A percentile compares a stretch with the other conserved stretches of the same genome.
Evolutionary conservation across 768 basidiomycete species (phyloP).

Genomic region (Fibroporia radiculosa): DNA sequence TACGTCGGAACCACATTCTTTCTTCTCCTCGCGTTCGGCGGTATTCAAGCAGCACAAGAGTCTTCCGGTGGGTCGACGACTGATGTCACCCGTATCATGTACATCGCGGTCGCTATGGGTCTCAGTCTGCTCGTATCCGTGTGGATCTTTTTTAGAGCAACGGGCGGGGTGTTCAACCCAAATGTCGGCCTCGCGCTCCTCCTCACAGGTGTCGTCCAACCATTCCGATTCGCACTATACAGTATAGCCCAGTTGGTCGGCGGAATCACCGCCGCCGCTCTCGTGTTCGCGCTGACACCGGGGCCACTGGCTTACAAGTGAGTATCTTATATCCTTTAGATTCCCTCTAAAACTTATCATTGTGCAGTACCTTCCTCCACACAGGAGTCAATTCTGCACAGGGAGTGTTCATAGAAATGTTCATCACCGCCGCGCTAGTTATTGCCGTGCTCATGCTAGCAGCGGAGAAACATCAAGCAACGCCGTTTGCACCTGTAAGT

Average conservation of each 20-base stretch:
- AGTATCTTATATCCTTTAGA: constrained; percentile 8
- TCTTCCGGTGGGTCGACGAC: constrained; percentile 3
- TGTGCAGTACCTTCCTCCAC: constrained; percentile 38
- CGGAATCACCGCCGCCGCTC: constrained; percentile 49
- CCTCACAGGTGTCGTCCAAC: constrained; percentile 45
- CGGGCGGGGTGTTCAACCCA: constrained; percentile 62
- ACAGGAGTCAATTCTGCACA: constrained; percentile 43
- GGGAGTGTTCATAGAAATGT: constrained; percentile 67
- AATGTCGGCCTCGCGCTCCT: constrained; percentile 53
- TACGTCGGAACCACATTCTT: constrained; percentile 55
- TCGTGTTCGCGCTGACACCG: constrained; percentile 48
- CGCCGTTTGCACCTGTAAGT: constrained; percentile 60
- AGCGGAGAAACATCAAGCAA: constrained; percentile 58
- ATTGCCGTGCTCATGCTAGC: constrained; percentile 67
- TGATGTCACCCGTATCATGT: constrained; percentile 34
- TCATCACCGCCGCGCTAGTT: constrained; percentile 51
- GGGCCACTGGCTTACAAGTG: constrained; percentile 50
- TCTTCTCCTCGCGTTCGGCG: constrained; percentile 57
- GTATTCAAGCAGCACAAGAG: constrained; percentile 41
- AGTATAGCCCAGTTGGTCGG: constrained; percentile 56
- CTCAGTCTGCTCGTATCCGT: constrained; percentile 53
- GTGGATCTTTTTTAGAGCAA: constrained; percentile 61
- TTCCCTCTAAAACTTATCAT: constrained; percentile 3
- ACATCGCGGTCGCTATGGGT: constrained; percentile 55
- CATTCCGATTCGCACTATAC: constrained; percentile 50